A percentile compares a stretch with the other conserved stretches of the same genome.
These are phyloP conservation scores for Centrapalus pauciflorus DNA, from an alignment of 129 eudicot genomes.

Conservation along the genomic window DNA sequence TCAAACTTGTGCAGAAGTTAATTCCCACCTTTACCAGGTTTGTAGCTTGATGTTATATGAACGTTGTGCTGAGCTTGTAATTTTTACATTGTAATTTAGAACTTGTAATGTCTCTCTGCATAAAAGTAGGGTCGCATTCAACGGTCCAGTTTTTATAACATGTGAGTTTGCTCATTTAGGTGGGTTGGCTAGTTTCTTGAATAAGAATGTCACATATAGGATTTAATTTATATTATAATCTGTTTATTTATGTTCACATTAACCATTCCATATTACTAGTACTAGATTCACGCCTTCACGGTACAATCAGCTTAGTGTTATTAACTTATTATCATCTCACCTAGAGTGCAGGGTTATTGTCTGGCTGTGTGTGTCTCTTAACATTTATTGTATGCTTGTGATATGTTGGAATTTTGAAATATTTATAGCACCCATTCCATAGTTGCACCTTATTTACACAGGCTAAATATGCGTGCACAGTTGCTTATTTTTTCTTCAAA, in stretches of 20 bases:
- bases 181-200: not conserved
- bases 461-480: no score
- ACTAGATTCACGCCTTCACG: no score
- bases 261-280: not conserved
- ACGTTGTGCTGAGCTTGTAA: not conserved
- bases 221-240: not conserved
- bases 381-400: not conserved
- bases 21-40: conserved; percentile 99
- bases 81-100: not conserved
- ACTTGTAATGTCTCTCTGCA: not conserved
- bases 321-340: no score
- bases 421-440: no score
- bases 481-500: not conserved
- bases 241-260: not conserved
- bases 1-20: conserved; percentile 98
- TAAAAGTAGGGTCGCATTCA: not conserved
- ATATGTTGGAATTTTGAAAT: not conserved
- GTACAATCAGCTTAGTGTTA: no score
- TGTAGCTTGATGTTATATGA: conserved; percentile 5
- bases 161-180: not conserved
- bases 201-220: not conserved
- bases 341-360: not conserved
- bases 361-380: not conserved
- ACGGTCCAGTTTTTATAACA: not conserved
- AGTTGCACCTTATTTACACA: not conserved